Evolutionary conservation across 164 flowering plant genomes (phyloP).

Genomic region (Buxus sempervirens): DNA sequence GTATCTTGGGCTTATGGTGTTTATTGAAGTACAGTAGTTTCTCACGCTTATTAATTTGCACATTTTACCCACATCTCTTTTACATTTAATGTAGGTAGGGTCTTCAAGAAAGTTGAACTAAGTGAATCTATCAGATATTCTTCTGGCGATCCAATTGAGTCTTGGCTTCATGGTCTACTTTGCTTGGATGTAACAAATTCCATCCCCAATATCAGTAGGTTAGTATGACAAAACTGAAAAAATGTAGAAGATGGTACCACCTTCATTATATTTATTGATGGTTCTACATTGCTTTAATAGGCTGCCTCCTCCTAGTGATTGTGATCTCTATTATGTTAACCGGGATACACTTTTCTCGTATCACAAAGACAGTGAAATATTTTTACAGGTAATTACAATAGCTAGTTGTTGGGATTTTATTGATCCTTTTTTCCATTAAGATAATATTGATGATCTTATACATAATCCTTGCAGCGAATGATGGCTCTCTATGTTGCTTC

Average conservation of each 20-base stretch:
- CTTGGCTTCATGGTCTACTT: slow-evolving; percentile 88
- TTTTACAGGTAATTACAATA: slow-evolving; percentile 68
- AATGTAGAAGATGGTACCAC: neutral
- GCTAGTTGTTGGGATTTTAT: slow-evolving; percentile 4
- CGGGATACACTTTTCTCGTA: slow-evolving; percentile 96
- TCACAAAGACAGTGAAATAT: slow-evolving; percentile 86
- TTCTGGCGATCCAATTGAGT: slow-evolving; percentile 85
- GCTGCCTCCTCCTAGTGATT: slow-evolving; percentile 76
- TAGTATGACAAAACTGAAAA: slow-evolving; percentile 1
- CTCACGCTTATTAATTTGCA: neutral
- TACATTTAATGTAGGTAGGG: slow-evolving; percentile 48
- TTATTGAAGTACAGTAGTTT: neutral
- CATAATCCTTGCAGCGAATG: slow-evolving; percentile 64
- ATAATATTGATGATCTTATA: neutral
- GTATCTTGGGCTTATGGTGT: neutral
- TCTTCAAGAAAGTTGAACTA: slow-evolving; percentile 83
- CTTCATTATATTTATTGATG: slow-evolving; percentile 12
- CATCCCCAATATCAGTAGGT: slow-evolving; percentile 73
- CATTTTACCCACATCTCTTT: neutral
- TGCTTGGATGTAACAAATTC: slow-evolving; percentile 78
- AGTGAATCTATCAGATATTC: slow-evolving; percentile 94
- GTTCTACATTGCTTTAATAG: slow-evolving; percentile 25
- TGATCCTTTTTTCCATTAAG: neutral
- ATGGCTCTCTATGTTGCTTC: slow-evolving; percentile 98
- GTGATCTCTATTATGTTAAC: slow-evolving; percentile 94